Evolutionary conservation across 2,329 filamentous ascomycete species (phyloP).

Genomic region (Penicillium decumbens): DNA sequence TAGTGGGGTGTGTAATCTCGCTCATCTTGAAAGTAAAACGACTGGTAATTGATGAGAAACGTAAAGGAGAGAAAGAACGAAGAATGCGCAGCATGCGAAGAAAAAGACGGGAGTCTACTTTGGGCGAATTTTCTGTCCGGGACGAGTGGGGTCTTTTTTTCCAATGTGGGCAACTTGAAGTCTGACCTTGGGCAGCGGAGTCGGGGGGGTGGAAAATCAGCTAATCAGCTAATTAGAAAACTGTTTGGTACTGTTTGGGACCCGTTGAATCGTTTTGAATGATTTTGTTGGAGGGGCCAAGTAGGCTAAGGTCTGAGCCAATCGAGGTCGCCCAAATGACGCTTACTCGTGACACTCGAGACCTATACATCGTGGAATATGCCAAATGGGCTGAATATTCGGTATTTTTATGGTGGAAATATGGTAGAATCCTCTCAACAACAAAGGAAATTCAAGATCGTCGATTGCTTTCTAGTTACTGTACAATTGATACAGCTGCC

Average conservation of each 20-base stretch:
- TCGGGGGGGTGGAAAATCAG: neutral
- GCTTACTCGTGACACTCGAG: conserved; percentile 9
- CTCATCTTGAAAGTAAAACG: conserved; percentile 48
- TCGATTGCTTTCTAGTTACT: conserved; percentile 42
- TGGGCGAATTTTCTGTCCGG: conserved; percentile 19
- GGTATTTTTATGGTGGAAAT: no score
- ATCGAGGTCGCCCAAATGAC: conserved; percentile 9
- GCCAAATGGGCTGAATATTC: neutral
- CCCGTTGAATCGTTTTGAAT: neutral
- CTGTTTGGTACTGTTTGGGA: neutral
- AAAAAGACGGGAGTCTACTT: conserved; percentile 25
- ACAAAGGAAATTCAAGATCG: conserved; percentile 19
- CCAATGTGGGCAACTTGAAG: neutral
- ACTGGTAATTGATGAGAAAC: conserved; percentile 12
- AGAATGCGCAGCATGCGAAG: conserved; percentile 21
- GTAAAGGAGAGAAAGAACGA: conserved; percentile 17
- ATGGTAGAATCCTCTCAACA: neutral
- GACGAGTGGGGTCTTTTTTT: conserved; percentile 14
- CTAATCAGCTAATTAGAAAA: neutral
- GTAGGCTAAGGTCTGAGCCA: neutral
- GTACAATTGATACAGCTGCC: conserved; percentile 34
- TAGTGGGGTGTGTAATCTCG: conserved; percentile 70
- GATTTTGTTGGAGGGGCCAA: neutral
- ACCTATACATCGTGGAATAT: neutral
- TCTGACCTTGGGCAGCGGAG: neutral